Percentiles rank a stretch among this genome's conserved stretches.
These are phyloP conservation scores for Amanita molliuscula DNA, from an alignment of 768 basidiomycete genomes.

Conservation along the genomic window DNA sequence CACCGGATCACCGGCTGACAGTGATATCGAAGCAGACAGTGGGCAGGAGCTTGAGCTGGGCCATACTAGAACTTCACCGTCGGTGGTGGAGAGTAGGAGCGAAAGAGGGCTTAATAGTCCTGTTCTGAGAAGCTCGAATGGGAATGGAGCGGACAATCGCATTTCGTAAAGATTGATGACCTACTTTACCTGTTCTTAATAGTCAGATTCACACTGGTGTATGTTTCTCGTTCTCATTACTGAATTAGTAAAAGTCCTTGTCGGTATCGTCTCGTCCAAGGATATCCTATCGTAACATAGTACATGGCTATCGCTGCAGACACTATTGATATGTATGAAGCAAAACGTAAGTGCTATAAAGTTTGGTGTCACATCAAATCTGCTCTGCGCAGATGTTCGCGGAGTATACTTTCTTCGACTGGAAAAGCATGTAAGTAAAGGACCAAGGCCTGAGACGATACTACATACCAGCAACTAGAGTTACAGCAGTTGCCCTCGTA, in stretches of 20 bases:
- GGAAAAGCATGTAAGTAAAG: neutral
- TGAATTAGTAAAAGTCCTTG: neutral
- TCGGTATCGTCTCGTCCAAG: neutral
- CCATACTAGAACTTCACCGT: slow-evolving; percentile 3
- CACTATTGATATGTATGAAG: neutral
- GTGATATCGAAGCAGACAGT: slow-evolving; percentile 28
- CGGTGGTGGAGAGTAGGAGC: slow-evolving; percentile 29
- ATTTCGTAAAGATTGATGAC: neutral
- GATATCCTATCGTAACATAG: neutral
- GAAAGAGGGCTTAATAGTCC: slow-evolving; percentile 62
- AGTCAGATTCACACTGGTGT: neutral
- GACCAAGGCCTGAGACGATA: slow-evolving; percentile 1
- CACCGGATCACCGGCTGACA: slow-evolving; percentile 26
- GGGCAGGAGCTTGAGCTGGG: slow-evolving; percentile 36
- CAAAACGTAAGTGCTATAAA: neutral
- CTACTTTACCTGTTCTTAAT: neutral
- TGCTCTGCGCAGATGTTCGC: slow-evolving; percentile 58
- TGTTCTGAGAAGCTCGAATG: slow-evolving; percentile 31
- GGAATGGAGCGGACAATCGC: slow-evolving; percentile 14
- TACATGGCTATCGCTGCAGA: neutral
- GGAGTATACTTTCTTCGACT: slow-evolving; percentile 68
- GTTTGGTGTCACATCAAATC: slow-evolving; percentile 45
- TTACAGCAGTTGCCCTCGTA: slow-evolving; percentile 63
- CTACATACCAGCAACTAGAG: slow-evolving; percentile 52
- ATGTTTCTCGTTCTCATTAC: neutral